Evolutionary conservation across 2,329 filamentous ascomycete genomes (phyloP), one percentile per base, ranked within the genome.

Genomic region (Verticillium nubilum): DNA sequence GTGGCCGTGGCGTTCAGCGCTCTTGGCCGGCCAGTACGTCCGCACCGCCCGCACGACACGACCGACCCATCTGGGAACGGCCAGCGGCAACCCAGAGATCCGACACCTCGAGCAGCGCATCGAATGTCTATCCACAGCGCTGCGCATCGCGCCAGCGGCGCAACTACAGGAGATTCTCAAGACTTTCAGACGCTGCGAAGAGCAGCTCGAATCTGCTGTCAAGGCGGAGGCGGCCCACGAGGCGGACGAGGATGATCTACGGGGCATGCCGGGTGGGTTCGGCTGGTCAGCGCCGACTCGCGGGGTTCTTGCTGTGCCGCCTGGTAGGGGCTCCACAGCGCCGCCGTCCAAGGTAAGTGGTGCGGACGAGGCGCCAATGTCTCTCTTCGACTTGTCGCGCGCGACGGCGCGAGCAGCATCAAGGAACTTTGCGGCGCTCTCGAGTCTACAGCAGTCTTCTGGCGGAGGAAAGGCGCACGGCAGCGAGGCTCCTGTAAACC

Each of bases 81-180:
- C 82, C 17, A 85, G 78, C 67, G 80, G 82, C 65, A 82, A 87
- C 72, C 74, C 79, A 27, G 78, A 86, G 60, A 83, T 95, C 57
- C 83, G 90, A 29, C 86, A 91, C 64, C 77, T 95, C 1, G 89
- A 94, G 67, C 91, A 94, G 69, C 85, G 91, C 25, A 90, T 92
- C 69, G 91, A 94, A 67, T 89, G 92, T 37, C 78, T 96, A 2
- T 86, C 89, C 1, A 86, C 89, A 13, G 89, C 91, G 1, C 78
- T 95, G 19, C 82, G 91, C 9, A 83, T 93, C 56, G 90, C 90
- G 0, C 91, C 91, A 1, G 75, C 86, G 0, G 76, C 81, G 0
- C 85, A 89, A 13, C 80, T 95, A 0, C 86, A 90, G 61, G 89
- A 92, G 64, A 89, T 95, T 15, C 76, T 95, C 3, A 87, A 86